A percentile compares a stretch with the other conserved stretches of the same genome.
Evolutionary conservation across 2,329 filamentous ascomycete genomes (phyloP).

Genomic region (Cladosporium sp.): DNA sequence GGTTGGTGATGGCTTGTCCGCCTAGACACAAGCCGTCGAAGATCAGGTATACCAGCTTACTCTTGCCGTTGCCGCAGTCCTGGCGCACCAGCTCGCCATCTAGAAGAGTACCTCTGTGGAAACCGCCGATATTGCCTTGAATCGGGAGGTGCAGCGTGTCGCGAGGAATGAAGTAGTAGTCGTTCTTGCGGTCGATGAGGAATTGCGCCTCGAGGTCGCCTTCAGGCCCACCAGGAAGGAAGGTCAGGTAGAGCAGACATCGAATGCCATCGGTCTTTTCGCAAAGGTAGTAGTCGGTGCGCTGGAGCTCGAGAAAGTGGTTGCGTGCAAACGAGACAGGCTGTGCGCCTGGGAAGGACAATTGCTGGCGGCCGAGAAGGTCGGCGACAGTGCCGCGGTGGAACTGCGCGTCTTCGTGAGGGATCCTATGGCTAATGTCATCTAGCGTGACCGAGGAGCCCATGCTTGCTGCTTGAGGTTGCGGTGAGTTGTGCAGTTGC

Average conservation of each 20-base stretch:
- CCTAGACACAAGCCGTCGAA: slow-evolving; percentile 90
- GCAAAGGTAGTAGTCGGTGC: slow-evolving; percentile 91
- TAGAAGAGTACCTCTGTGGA: slow-evolving; percentile 76
- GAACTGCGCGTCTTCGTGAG: slow-evolving; percentile 22
- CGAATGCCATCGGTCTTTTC: slow-evolving; percentile 97
- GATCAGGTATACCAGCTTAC: slow-evolving; percentile 77
- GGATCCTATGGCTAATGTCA: slow-evolving; percentile 21
- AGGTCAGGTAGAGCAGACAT: slow-evolving; percentile 86
- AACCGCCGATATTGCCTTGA: slow-evolving; percentile 56
- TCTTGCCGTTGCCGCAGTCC: slow-evolving; percentile 58
- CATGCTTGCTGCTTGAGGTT: background rate
- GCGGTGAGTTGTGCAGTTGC: background rate
- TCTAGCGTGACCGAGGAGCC: slow-evolving; percentile 24
- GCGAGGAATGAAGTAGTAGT: slow-evolving; percentile 80
- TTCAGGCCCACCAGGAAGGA: slow-evolving; percentile 41
- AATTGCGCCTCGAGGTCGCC: slow-evolving; percentile 65
- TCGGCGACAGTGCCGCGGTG: slow-evolving; percentile 31
- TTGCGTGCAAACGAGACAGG: slow-evolving; percentile 84
- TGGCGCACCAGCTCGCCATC: slow-evolving; percentile 94
- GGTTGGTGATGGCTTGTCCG: slow-evolving; percentile 68
- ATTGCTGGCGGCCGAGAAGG: slow-evolving; percentile 66
- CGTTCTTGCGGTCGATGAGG: slow-evolving; percentile 95
- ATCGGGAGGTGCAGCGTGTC: slow-evolving; percentile 75
- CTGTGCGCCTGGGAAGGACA: slow-evolving; percentile 81
- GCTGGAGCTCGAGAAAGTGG: slow-evolving; percentile 77